phyloP scores from a whole-genome alignment of 805 yeast species.

The Nakazawaea wickerhamii region DNA sequence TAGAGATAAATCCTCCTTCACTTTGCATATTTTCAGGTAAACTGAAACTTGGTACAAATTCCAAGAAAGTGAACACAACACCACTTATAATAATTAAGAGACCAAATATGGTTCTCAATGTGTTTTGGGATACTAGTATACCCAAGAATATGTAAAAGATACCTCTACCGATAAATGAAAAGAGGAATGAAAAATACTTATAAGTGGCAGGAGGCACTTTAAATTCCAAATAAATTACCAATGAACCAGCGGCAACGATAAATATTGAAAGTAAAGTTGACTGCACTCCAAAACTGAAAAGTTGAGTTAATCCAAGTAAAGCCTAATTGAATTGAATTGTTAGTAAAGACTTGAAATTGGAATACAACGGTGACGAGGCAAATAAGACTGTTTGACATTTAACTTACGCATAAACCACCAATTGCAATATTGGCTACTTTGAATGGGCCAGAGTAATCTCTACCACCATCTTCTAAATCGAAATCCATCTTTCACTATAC shows the following conservation, averaged over 20 bases:
- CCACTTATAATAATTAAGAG: conserved; percentile 58
- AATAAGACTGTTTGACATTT: too few relatives aligned
- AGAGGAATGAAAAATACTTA: conserved; percentile 61
- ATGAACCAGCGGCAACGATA: conserved; percentile 48
- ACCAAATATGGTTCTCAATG: conserved; percentile 54
- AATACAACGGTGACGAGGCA: too few relatives aligned
- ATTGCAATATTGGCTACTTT: conserved; percentile 49
- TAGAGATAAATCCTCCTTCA: conserved; percentile 31
- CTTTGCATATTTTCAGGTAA: conserved; percentile 80
- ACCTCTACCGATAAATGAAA: conserved; percentile 74
- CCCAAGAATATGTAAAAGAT: conserved; percentile 49
- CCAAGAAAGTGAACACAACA: conserved; percentile 51
- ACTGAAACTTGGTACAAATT: conserved; percentile 67
- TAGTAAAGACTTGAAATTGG: too few relatives aligned
- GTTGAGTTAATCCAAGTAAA: conserved; percentile 43
- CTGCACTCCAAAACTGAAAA: conserved; percentile 30
- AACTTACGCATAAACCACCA: conserved; percentile 49
- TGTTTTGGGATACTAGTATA: conserved; percentile 40
- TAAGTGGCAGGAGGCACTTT: conserved; percentile 55
- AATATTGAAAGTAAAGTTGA: conserved; percentile 56
- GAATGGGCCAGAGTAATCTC: conserved; percentile 41
- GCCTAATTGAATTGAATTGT: conserved; percentile 25
- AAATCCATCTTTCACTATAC: conserved; percentile 32
- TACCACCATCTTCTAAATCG: conserved; percentile 33
- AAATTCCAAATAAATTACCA: conserved; percentile 43